Evolutionary conservation across 768 basidiomycete species (phyloP), one percentile per base, ranked within the genome.

Genomic region (Tulasnella sp.): DNA sequence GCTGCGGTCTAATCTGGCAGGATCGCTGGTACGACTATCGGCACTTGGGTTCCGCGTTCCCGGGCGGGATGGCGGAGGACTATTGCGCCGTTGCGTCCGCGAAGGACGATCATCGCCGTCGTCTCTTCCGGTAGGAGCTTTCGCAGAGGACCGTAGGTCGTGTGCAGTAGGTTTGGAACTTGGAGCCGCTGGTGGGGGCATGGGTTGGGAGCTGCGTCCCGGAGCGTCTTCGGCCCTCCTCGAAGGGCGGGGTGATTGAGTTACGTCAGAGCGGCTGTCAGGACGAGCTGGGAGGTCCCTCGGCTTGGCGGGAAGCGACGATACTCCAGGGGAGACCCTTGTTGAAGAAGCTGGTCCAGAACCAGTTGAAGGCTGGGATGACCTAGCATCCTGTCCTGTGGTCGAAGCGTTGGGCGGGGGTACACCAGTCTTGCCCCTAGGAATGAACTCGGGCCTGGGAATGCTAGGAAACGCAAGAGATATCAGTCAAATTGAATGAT

Each of bases 161-260:
- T 82, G 73, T 6, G 81, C 81, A 34, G 76, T 58, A 37, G 44
- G 22, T 31, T 82, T 82, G 22, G 81, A 81, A 28, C 81, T 82
- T n/a, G 81, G 81, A 5, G 81, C 81, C 2, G 34, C 41, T 16
- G 81, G 81, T 20, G 81, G 81, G 37, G 81, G 81, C 81, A 82
- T 82, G 22, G 34, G 60, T 46, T 81, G 73, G 14, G 48, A 14
- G 34, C n/a, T 24, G 1, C 74, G 75, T 24, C 79, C 31, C 1
- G 64, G 18, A n/a, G 40, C 24, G 24, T 72, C 81, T 14, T 74
- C 72, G 20, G 6, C 9, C n/a, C 72, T 60, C 3, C 72, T 81
- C 46, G 42, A 18, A 34, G 75, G 40, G 11, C 64, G 72, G 41
- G 75, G 75, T 7, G 80, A 75, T 40, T 81, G 54, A 34, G 50